Evolutionary conservation across 345 rosid species (phyloP), one percentile per base, ranked within the genome.

Genomic region (Gossypium thurberi): DNA sequence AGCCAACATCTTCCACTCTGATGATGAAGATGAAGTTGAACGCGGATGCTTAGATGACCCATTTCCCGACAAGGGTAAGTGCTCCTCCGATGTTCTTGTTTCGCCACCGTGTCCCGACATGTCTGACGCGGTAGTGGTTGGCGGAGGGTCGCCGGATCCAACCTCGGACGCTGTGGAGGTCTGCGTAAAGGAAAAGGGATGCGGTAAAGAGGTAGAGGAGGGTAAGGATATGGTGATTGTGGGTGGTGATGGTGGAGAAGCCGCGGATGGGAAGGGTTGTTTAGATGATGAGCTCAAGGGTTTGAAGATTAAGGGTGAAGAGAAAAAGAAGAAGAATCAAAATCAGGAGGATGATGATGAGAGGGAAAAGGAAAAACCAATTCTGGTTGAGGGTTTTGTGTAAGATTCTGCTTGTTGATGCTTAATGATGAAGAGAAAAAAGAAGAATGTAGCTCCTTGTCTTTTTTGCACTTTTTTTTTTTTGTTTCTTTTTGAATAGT

Each of bases 301-400:
- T 2, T 56, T 79, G 63, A 76, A 81, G 58, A 79, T 74, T 15
- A 79, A 71, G 4, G 77, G 42, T 70, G 71, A 74, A 23, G 77
- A 47, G 18, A 50, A 64, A 62, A 55, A 50, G 44, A 67, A 51
- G 4, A 60, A 51, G 4, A 60, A 65, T 3, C 74, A 51, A 17
- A 69, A 74, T 20, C 59, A 75, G 14, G 80, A 51, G 43, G 73
- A 52, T 1, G 70, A 65, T 7, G 25, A 63, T 21, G 43, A 63
- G 37, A 44, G 28, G n/a, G 71, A 37, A 68, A 73, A 82, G 33
- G 65, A 71, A 59, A 74, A 69, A 70, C 86, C 84, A 10, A 75
- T 53, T 65, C 69, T 87, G 73, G 78, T 82, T 65, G 84, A 79
- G 78, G 87, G 86, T 48, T 70, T 80, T 65, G 77, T 62, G 23